Evolutionary conservation across 176 grass and related monocot species (phyloP).

Genomic region (barley (Hordeum vulgare)): MorexV3_pseudomolecules_assembly NC_058521.1:267297232-267297731

Average conservation of each 20-base stretch:
- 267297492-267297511: background rate
- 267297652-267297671: conserved; percentile 83
- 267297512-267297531: background rate
- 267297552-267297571: background rate
- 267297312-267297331: no score
- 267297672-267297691: conserved; percentile 85
- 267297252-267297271: no score
- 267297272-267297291: no score
- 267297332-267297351: no score
- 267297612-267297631: conserved; percentile 62
- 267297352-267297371: no score
- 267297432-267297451: no score
- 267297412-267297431: no score
- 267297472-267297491: background rate
- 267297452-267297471: no score
- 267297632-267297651: conserved; percentile 54
- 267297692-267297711: conserved; percentile 63
- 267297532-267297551: conserved; percentile 3
- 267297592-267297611: conserved; percentile 18
- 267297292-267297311: no score
- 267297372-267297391: no score
- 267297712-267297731: conserved; percentile 14
- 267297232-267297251: no score
- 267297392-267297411: no score
- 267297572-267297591: conserved; percentile 8